Evolutionary conservation across 768 basidiomycete genomes (phyloP).

Genomic region (Pulveroboletus sp.): DNA sequence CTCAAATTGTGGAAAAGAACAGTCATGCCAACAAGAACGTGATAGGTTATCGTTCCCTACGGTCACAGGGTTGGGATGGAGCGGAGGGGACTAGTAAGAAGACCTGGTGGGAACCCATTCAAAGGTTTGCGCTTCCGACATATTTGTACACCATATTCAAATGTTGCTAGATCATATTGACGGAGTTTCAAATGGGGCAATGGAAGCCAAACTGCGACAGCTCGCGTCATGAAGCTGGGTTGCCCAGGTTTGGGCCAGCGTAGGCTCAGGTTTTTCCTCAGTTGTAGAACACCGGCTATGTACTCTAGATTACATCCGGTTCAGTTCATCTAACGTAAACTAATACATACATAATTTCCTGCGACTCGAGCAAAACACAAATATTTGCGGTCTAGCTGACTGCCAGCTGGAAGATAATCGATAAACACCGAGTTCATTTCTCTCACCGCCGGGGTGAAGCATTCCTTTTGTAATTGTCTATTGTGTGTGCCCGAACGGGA

Average conservation of each 20-base stretch:
- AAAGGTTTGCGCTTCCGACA: slow-evolving; percentile 10
- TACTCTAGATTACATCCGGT: slow-evolving; percentile 14
- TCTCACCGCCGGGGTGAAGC: slow-evolving; percentile 45
- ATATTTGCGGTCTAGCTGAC: slow-evolving; percentile 14
- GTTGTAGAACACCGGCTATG: not conserved
- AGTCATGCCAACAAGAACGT: slow-evolving; percentile 41
- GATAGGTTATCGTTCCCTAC: slow-evolving; percentile 6
- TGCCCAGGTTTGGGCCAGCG: too few species aligned
- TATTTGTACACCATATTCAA: slow-evolving; percentile 10
- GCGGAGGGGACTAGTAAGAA: slow-evolving; percentile 1
- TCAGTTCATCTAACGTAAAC: slow-evolving; percentile 6
- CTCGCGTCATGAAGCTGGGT: too few species aligned
- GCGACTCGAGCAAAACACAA: too few species aligned
- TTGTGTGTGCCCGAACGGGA: slow-evolving; percentile 27
- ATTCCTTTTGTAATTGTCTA: slow-evolving; percentile 38
- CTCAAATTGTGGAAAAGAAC: slow-evolving; percentile 57
- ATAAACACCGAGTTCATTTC: slow-evolving; percentile 8
- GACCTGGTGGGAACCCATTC: slow-evolving; percentile 17
- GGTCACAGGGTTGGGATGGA: slow-evolving; percentile 1
- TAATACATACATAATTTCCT: slow-evolving; percentile 17
- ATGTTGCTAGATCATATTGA: not conserved
- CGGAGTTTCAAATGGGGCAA: slow-evolving; percentile 15
- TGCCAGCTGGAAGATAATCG: slow-evolving; percentile 1
- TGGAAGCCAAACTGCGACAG: not conserved
- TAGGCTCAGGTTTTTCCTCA: not conserved